Conservation (phyloP, 768 basidiomycete genomes). For the Pholiota conissans region DNA sequence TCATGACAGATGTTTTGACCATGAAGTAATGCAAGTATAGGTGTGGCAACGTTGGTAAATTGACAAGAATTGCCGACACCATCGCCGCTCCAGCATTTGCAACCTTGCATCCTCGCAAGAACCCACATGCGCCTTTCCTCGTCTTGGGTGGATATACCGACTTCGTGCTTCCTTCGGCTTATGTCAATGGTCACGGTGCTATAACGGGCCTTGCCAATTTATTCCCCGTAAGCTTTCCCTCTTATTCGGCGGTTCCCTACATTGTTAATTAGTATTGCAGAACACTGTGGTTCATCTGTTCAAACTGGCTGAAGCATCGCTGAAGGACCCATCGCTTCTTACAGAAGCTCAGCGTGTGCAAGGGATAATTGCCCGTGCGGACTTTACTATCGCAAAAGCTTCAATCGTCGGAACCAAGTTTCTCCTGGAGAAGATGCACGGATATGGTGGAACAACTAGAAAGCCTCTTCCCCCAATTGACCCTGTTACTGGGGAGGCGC, state of each 20-base stretch:
- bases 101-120: slow-evolving; percentile 65
- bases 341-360: slow-evolving; percentile 75
- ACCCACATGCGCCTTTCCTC: slow-evolving; percentile 67
- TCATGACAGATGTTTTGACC: not conserved
- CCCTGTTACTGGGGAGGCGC: slow-evolving; percentile 48
- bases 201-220: slow-evolving; percentile 90
- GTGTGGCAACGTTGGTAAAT: slow-evolving; percentile 90
- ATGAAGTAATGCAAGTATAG: slow-evolving; percentile 34
- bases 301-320: slow-evolving; percentile 58
- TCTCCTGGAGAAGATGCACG: slow-evolving; percentile 69
- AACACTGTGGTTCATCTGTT: slow-evolving; percentile 60
- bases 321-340: slow-evolving; percentile 55
- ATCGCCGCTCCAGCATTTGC: slow-evolving; percentile 60
- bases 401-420: slow-evolving; percentile 86
- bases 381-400: slow-evolving; percentile 75
- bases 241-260: slow-evolving; percentile 5
- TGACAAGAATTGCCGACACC: slow-evolving; percentile 77
- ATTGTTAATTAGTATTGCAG: slow-evolving; percentile 29
- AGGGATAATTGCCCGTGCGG: slow-evolving; percentile 77
- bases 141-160: slow-evolving; percentile 87
- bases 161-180: slow-evolving; percentile 73
- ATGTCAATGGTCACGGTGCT: slow-evolving; percentile 80
- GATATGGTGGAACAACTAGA: slow-evolving; percentile 81
- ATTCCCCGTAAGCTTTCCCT: slow-evolving; percentile 55
- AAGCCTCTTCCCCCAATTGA: slow-evolving; percentile 73